Base-by-base conservation (phyloP, 2,329 filamentous ascomycete genomes). In the Ophiocordyceps camponoti-rufipedis region DNA sequence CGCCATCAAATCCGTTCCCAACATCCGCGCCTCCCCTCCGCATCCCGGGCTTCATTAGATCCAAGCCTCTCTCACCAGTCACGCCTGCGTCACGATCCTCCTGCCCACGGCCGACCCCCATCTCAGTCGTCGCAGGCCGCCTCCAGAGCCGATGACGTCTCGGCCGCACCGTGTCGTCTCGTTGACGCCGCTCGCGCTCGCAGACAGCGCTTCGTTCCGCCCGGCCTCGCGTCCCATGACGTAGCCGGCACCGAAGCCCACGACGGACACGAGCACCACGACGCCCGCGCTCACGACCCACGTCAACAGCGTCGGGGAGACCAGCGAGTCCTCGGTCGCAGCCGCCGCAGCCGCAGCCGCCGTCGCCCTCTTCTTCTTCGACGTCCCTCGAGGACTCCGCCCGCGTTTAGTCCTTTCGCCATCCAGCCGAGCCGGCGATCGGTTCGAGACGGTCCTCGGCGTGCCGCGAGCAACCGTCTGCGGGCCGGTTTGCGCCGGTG, bases 241-340 rank as follows among this genome's bases (percentile, higher is more conserved):
- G 53, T 80, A 81, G 11, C 79, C 78, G 9, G 78, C 78, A 3
- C 78, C 76, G 51, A 83, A 82, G 2, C 78, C 78, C 32, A 82
- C 77, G 1, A 80, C 78, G 8, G 74, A 78, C 3, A 82, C 73
- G 11, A 83, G 66, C 9, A 82, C 76, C 2, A 82, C 74, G 1
- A 82, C 78, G 16, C 79, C 78, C 8, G 78, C 78, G 47, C 74
- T 76, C 45, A 82, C 69, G 6, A 78, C 74, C 74, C 77, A 81
- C 0, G 77, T 76, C 44, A 80, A 57, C 8, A 80, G 59, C 1
- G 76, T 79, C 32, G 76, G 75, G 44, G 70, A 76, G 45, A 80
- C 67, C 33, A 70, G 55, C 2, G 66, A 55, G 29, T 65, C 63
- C 6, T 66, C 56, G 2, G 54, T 53, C 4, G 58, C 50, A 2